phyloP scores from a whole-genome alignment of 768 basidiomycete species.

The Hygrocybe coccinea region DNA sequence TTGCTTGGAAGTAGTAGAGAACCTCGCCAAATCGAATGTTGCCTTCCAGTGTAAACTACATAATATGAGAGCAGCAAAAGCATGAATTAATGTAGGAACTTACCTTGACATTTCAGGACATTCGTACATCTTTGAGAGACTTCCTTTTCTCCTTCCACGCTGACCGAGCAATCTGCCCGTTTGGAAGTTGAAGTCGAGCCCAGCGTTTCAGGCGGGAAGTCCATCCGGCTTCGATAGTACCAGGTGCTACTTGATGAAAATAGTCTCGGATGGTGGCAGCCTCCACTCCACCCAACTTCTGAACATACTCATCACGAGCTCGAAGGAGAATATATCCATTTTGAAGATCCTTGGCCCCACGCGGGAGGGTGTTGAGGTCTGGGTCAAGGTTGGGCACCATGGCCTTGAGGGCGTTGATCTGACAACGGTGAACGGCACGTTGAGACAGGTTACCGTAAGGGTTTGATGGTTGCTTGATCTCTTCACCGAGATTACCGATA shows the following conservation, averaged over 20 bases:
- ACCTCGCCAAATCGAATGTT: not conserved
- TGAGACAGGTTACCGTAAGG: constrained; percentile 6
- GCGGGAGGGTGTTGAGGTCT: not conserved
- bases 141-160: constrained; percentile 16
- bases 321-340: not conserved
- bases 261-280: not conserved
- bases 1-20: not conserved
- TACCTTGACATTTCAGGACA: constrained; percentile 7
- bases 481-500: constrained; percentile 7
- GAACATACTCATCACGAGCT: not conserved
- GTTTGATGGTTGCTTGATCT: constrained; percentile 7
- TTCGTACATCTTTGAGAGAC: not conserved
- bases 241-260: not conserved
- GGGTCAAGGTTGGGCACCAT: constrained; percentile 7
- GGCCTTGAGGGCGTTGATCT: constrained; percentile 5
- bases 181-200: constrained; percentile 21
- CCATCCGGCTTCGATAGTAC: not conserved
- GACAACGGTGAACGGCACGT: constrained; percentile 2
- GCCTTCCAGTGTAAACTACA: not conserved
- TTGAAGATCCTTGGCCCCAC: not conserved
- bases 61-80: not conserved
- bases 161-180: constrained; percentile 21
- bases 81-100: not conserved
- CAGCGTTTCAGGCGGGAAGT: constrained; percentile 8
- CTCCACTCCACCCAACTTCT: not conserved